Evolutionary conservation across 2,329 filamentous ascomycete species (phyloP), one percentile per base, ranked within the genome.

Genomic region (Colletotrichum chrysophilum): DNA sequence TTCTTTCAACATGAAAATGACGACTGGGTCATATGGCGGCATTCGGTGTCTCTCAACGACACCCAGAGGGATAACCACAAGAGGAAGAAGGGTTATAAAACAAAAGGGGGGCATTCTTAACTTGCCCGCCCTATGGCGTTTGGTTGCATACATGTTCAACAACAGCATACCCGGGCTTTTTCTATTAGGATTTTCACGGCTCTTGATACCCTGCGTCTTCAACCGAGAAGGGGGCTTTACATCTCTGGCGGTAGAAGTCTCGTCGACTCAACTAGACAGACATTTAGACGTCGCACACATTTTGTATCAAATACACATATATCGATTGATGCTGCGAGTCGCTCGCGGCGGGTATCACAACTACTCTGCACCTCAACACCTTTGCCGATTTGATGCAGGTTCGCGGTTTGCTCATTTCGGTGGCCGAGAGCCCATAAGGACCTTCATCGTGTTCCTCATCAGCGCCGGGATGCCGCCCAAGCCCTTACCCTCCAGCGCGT

Each of bases 371-470:
- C 13, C 14, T 32, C 14, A 52, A 21, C 24, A 24, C 8, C 14
- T n/a, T 52, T 7, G 9, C 18, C 36, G 30, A 38, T 28, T 24
- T n/a, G 26, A 62, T 43, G 32, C 61, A 30, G 6, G 16, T 34
- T 14, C 18, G 26, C 10, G 18, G 4, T 18, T 24, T 8, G 55
- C 52, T 34, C 43, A 71, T 5, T 56, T 66, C n/a, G 21, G 43
- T n/a, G 60, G 60, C 24, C 73, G 66, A 9, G 85, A 84, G 75
- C 87, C 90, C 84, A 92, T 92, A 79, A 96, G 84, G 66, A 93
- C 91, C 82, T 93, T 95, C 91, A 97, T 95, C 2, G 94, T 96
- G 79, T 92, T 95, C 83, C 94, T 94, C 89, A 97, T 93, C 80
- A 97, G 84, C 77, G 93, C 89, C 18, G 90, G 89, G 34, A 96